Base-by-base conservation (phyloP, 352 stramenopile species). In the Pythium angustatum region DNA sequence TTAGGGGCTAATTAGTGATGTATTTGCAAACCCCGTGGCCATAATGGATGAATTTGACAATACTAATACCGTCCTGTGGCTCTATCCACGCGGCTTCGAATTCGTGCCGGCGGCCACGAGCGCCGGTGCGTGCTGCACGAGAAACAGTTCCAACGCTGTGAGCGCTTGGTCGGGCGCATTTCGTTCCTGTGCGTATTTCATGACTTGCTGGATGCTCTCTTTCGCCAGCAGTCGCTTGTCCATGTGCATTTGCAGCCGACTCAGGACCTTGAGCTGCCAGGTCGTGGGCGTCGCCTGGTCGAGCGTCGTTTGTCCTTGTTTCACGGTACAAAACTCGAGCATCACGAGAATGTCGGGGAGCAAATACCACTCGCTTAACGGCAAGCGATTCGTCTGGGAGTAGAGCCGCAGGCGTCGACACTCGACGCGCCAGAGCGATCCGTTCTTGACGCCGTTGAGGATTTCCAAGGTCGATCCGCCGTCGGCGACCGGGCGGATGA, bases 371-470 rank as follows among this genome's bases (percentile, higher is more conserved):
- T 79, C 68, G 40, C 82, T 74, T 41, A 82, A 78, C 19, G 73
- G 69, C 14, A 90, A 61, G 2, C 75, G 64, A 30, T 90, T 87
- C 7, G 71, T 54, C 34, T 63, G 33, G 10, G 81, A 87, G 58
- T 87, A 90, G 5, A 87, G 64, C 3, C 81, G 77, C 21, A 90
- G 63, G 0, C 81, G 73, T 0, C 81, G 77, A 52, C 78, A 90
- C 22, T 83, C 55, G 17, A 85, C 64, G 4, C 70, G 69, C 17
- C 72, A 58, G 28, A 85, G 55, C 9, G 69, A 45, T n/a, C 66
- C 71, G 6, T 59, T 47, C 6, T 64, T 64, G 19, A 78, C 40
- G 7, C 71, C 71, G 3, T 69, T 51, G 15, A 78, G 52, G 28
- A 78, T 71, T 19, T 71, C 71, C 0, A 68, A 64, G 10, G 72